These are phyloP conservation scores for Phanerochaete sordida DNA, from an alignment of 768 basidiomycete species.

Conservation along the genomic window DNA sequence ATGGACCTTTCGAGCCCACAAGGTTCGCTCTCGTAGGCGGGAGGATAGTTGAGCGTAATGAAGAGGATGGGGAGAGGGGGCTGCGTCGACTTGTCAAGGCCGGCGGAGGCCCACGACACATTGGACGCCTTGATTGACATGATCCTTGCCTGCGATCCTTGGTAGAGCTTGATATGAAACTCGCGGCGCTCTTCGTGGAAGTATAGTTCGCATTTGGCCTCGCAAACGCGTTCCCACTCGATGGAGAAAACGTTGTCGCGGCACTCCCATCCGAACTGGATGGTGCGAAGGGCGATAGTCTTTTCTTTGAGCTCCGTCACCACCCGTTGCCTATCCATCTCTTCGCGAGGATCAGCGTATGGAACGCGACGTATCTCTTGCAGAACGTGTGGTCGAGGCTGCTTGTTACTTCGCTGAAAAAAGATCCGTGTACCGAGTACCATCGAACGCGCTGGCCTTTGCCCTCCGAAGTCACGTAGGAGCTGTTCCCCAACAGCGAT, in stretches of 20 bases:
- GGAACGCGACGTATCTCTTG: slow-evolving; percentile 31
- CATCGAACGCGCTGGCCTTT: neutral
- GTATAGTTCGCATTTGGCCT: slow-evolving; percentile 24
- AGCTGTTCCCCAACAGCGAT: slow-evolving; percentile 8
- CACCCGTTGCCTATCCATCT: slow-evolving; percentile 31
- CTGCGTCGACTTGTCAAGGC: slow-evolving; percentile 21
- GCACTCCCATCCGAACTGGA: slow-evolving; percentile 62
- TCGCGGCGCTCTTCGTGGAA: slow-evolving; percentile 44
- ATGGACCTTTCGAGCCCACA: neutral
- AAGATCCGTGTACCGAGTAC: slow-evolving; percentile 26
- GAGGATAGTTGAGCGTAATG: slow-evolving; percentile 38
- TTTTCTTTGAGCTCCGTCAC: slow-evolving; percentile 8
- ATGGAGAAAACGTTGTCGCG: slow-evolving; percentile 53
- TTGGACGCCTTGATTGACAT: slow-evolving; percentile 43
- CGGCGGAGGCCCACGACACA: slow-evolving; percentile 35
- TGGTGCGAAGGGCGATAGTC: slow-evolving; percentile 7
- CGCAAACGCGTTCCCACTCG: slow-evolving; percentile 45
- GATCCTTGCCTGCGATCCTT: slow-evolving; percentile 18
- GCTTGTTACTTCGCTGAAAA: slow-evolving; percentile 15
- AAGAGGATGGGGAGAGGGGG: slow-evolving; percentile 22
- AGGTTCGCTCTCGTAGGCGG: slow-evolving; percentile 29
- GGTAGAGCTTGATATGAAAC: slow-evolving; percentile 34
- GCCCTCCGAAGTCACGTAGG: slow-evolving; percentile 12
- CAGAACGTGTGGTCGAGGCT: slow-evolving; percentile 27
- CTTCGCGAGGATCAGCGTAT: slow-evolving; percentile 36